These are phyloP conservation scores for Wilcoxina mikolae DNA, from an alignment of 495 filamentous ascomycete species.

Conservation along the genomic window DNA sequence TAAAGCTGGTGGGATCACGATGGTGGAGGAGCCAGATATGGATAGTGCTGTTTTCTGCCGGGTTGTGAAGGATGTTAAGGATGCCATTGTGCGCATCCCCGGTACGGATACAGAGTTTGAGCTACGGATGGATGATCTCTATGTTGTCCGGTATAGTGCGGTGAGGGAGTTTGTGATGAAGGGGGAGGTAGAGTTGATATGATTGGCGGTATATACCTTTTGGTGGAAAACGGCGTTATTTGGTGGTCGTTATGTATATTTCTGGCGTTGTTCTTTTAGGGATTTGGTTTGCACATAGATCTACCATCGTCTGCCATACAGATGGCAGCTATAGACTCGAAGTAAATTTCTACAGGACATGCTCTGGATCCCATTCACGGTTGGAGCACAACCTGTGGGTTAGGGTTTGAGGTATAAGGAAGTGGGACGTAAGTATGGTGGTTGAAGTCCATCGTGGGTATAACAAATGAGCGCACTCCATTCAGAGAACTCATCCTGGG, in stretches of 20 bases:
- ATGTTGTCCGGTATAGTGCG: conserved; percentile 74
- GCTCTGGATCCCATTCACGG: no score
- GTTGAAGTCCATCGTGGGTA: no score
- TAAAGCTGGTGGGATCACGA: conserved; percentile 70
- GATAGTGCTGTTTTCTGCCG: conserved; percentile 73
- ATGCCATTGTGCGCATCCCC: conserved; percentile 38
- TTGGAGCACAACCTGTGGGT: no score
- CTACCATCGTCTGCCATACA: no score
- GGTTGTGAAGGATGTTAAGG: conserved; percentile 40
- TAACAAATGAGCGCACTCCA: no score
- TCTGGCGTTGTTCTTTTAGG: no score
- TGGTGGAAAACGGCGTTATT: neutral
- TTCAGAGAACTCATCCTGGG: no score
- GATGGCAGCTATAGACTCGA: no score
- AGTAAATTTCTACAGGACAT: no score
- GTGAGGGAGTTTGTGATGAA: conserved; percentile 53
- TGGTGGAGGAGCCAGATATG: conserved; percentile 77
- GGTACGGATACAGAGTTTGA: conserved; percentile 42
- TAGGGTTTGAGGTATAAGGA: no score
- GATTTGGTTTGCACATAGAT: neutral
- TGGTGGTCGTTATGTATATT: neutral
- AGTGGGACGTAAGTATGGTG: no score
- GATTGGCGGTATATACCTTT: conserved; percentile 12
- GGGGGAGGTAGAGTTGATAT: conserved; percentile 75
- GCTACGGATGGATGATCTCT: conserved; percentile 67